Evolutionary conservation across 1,284 basidiomycete genomes (phyloP).

Genomic region (Porodaedalea pini): DNA sequence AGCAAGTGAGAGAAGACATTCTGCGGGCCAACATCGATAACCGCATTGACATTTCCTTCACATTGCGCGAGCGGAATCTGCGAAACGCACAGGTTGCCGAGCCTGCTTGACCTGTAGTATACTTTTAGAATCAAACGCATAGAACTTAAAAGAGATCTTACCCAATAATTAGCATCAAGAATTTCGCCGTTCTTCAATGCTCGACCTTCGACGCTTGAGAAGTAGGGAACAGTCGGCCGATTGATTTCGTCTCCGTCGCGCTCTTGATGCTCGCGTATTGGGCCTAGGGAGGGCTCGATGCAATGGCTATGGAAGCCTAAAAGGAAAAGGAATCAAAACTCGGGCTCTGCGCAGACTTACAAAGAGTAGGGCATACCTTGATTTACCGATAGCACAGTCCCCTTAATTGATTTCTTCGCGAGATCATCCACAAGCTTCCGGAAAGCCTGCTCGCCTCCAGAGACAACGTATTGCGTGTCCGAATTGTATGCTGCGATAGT

Average conservation of each 20-base stretch:
- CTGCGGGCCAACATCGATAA: constrained; percentile 36
- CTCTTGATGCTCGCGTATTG: constrained; percentile 30
- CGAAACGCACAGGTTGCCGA: constrained; percentile 32
- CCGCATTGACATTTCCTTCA: constrained; percentile 24
- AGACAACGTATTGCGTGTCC: constrained; percentile 31
- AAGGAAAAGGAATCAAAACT: not conserved
- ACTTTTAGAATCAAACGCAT: not conserved
- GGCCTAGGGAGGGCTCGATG: constrained; percentile 28
- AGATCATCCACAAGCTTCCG: constrained; percentile 29
- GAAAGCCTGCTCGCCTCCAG: constrained; percentile 31
- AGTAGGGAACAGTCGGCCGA: constrained; percentile 29
- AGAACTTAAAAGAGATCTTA: constrained; percentile 20
- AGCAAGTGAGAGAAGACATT: constrained; percentile 33
- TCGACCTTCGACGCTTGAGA: constrained; percentile 31
- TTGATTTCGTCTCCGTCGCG: constrained; percentile 23
- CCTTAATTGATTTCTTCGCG: constrained; percentile 30
- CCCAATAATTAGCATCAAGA: constrained; percentile 33
- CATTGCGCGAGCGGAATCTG: constrained; percentile 26
- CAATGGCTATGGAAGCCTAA: constrained; percentile 38
- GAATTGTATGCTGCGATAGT: constrained; percentile 34
- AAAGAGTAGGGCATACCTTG: constrained; percentile 23
- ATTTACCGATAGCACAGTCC: constrained; percentile 32
- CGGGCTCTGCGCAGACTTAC: not conserved
- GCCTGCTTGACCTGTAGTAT: constrained; percentile 32
- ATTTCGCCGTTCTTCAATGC: constrained; percentile 22